phyloP scores from a whole-genome alignment of 371 early-diverging fungal species.

The Synchytrium microbalum region DNA sequence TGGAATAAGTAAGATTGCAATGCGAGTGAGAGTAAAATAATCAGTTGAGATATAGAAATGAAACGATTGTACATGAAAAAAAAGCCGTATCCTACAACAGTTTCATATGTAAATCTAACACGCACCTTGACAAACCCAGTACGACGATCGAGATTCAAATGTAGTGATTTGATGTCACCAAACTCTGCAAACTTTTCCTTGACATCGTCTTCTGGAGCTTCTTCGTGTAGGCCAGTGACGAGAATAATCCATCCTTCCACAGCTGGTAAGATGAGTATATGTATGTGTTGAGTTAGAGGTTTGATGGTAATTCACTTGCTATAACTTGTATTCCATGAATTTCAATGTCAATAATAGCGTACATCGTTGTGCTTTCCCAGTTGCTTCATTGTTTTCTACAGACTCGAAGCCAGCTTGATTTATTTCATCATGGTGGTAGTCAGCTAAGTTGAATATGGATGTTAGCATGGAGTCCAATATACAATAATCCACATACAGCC shows the following conservation, averaged over 20 bases:
- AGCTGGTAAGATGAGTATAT: slow-evolving; percentile 32
- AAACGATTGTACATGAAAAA: not conserved
- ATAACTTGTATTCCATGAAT: not conserved
- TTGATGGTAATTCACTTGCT: not conserved
- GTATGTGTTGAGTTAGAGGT: not conserved
- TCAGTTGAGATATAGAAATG: not conserved
- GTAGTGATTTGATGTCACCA: slow-evolving; percentile 80
- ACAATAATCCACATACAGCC: not conserved
- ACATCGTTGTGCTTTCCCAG: slow-evolving; percentile 55
- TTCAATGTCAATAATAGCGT: slow-evolving; percentile 16
- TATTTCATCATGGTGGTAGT: slow-evolving; percentile 1
- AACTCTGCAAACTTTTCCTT: slow-evolving; percentile 81
- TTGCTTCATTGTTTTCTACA: slow-evolving; percentile 28
- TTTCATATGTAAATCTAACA: not conserved
- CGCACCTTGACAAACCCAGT: slow-evolving; percentile 91
- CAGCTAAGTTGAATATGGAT: not conserved
- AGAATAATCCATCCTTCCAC: slow-evolving; percentile 94
- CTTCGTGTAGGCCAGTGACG: slow-evolving; percentile 87
- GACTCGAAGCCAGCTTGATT: slow-evolving; percentile 21
- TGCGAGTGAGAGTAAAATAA: not conserved
- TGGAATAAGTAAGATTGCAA: not conserved
- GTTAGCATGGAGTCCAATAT: not conserved
- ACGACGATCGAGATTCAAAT: slow-evolving; percentile 86
- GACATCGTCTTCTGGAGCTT: slow-evolving; percentile 87
- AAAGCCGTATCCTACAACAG: not conserved